These are phyloP conservation scores for Monilinia laxa DNA, from an alignment of 2,329 filamentous ascomycete species.

Conservation along the genomic window DNA sequence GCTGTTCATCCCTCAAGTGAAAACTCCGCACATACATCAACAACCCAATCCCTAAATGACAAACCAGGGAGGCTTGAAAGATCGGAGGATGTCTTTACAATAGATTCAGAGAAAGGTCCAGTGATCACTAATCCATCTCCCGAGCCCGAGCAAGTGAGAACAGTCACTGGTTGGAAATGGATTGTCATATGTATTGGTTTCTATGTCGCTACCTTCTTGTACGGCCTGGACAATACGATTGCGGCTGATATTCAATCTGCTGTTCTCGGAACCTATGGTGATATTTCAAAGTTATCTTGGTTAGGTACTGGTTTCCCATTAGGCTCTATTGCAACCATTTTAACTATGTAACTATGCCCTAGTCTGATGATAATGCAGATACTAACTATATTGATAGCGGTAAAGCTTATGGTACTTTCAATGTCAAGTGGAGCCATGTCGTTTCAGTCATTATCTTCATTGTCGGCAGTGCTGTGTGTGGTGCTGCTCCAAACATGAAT, in stretches of 20 bases:
- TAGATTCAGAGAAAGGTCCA: constrained; percentile 19
- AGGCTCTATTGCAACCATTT: constrained; percentile 31
- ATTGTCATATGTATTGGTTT: constrained; percentile 25
- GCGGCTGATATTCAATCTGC: constrained; percentile 47
- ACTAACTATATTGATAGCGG: not conserved
- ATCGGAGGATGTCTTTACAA: constrained; percentile 8
- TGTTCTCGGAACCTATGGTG: constrained; percentile 42
- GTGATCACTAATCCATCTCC: not conserved
- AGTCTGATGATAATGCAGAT: not conserved
- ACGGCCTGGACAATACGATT: constrained; percentile 35
- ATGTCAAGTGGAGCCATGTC: constrained; percentile 34
- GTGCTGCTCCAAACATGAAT: constrained; percentile 38
- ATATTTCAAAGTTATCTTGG: constrained; percentile 44
- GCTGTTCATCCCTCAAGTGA: not conserved
- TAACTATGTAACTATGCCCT: constrained; percentile 13
- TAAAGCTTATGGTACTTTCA: constrained; percentile 32
- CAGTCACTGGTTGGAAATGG: constrained; percentile 37
- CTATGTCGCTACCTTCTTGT: constrained; percentile 19
- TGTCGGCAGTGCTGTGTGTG: constrained; percentile 38
- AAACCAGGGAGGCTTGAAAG: constrained; percentile 5
- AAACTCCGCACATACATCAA: not conserved
- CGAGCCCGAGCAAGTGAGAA: constrained; percentile 9
- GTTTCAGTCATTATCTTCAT: constrained; percentile 29
- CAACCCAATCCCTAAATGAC: constrained; percentile 3
- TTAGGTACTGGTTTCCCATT: constrained; percentile 44